Conservation (phyloP, 1,284 basidiomycete species). For the Pseudozyma flocculosa region DNA sequence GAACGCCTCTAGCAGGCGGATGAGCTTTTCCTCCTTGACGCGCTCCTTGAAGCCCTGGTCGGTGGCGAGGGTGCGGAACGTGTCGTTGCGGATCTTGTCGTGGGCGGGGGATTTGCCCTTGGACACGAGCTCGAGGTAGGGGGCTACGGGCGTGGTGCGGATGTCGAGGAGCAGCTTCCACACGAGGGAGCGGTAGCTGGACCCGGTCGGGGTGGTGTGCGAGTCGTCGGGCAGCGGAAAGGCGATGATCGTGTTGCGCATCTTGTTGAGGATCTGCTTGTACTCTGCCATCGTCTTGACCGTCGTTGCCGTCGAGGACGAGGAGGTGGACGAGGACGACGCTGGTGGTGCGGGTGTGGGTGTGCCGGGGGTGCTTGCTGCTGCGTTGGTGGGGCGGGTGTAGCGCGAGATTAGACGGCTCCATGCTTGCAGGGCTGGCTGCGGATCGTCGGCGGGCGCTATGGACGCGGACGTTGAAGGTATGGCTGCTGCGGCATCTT, state of each 20-base stretch:
- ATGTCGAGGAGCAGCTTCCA: constrained; percentile 51
- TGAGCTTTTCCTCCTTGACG: constrained; percentile 93
- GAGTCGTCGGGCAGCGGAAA: constrained; percentile 20
- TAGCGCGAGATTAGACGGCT: too few relatives aligned
- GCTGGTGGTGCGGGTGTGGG: too few relatives aligned
- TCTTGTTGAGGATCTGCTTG: constrained; percentile 9
- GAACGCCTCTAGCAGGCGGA: constrained; percentile 89
- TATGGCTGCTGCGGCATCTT: too few relatives aligned
- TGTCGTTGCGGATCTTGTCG: constrained; percentile 63
- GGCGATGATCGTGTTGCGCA: constrained; percentile 26
- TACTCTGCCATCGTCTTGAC: neutral
- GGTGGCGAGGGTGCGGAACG: constrained; percentile 82
- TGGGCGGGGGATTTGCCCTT: constrained; percentile 40
- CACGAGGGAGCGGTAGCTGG: constrained; percentile 27
- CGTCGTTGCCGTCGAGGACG: too few relatives aligned
- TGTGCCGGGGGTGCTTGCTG: too few relatives aligned
- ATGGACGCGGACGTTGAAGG: too few relatives aligned
- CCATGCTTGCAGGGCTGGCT: too few relatives aligned
- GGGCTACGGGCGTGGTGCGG: constrained; percentile 15
- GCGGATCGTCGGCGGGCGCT: too few relatives aligned
- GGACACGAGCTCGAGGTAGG: constrained; percentile 37
- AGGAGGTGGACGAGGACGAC: too few relatives aligned
- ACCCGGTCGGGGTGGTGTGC: constrained; percentile 9
- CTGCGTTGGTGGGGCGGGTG: too few relatives aligned
- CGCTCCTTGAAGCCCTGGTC: constrained; percentile 91